Percentiles rank a stretch among this genome's conserved stretches.
Evolutionary conservation across 441 rosid genomes (phyloP).

Genomic region (Pelargonium fulgidum): DNA sequence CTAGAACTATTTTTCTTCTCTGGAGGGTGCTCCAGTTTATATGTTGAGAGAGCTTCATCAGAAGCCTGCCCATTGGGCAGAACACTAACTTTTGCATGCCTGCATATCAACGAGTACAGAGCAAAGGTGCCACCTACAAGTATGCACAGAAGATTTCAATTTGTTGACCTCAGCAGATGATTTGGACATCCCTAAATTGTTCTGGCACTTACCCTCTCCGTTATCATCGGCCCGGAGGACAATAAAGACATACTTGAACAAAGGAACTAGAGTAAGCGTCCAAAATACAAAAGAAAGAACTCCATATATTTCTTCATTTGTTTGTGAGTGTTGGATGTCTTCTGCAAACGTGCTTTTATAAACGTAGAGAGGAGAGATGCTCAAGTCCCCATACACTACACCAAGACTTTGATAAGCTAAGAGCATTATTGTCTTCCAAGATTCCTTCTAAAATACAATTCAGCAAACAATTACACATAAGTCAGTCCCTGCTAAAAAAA

Average conservation of each 20-base stretch:
- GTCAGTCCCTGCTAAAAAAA: neutral
- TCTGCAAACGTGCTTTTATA: slow-evolving; percentile 91
- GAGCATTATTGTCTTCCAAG: slow-evolving; percentile 68
- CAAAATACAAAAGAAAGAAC: slow-evolving; percentile 91
- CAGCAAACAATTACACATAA: slow-evolving; percentile 14
- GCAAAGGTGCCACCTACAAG: slow-evolving; percentile 90
- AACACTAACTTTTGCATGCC: slow-evolving; percentile 84
- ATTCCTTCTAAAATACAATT: slow-evolving; percentile 53
- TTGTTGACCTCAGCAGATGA: slow-evolving; percentile 4
- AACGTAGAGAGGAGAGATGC: slow-evolving; percentile 91
- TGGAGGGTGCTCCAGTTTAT: slow-evolving; percentile 64
- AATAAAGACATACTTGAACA: slow-evolving; percentile 84
- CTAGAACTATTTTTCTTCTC: slow-evolving; percentile 52
- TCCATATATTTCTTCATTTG: slow-evolving; percentile 86
- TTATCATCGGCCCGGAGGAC: slow-evolving; percentile 92
- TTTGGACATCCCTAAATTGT: neutral
- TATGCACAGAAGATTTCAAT: neutral
- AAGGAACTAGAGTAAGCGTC: slow-evolving; percentile 85
- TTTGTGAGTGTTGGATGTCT: slow-evolving; percentile 73
- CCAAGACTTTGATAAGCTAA: slow-evolving; percentile 95
- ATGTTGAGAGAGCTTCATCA: slow-evolving; percentile 87
- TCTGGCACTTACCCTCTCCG: slow-evolving; percentile 63
- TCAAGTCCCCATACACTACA: slow-evolving; percentile 92
- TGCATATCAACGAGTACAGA: slow-evolving; percentile 81
- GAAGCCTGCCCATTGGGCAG: slow-evolving; percentile 86